A percentile compares a stretch with the other conserved stretches of the same genome.
These are phyloP conservation scores for Leishmania arabica DNA, from an alignment of 208 protist genomes.

Conservation along the genomic window DNA sequence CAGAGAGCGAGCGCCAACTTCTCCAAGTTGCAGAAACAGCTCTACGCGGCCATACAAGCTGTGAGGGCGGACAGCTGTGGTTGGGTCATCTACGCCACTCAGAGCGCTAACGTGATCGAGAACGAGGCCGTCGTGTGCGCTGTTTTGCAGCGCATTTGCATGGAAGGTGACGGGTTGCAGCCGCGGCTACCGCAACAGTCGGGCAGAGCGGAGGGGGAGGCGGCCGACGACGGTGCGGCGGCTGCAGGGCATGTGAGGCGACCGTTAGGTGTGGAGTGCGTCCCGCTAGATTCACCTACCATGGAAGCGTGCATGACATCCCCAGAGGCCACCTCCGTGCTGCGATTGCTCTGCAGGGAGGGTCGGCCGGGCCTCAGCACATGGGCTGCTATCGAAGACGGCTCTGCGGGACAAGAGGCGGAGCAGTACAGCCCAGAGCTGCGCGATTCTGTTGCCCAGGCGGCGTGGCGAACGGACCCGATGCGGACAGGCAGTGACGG, in stretches of 20 bases:
- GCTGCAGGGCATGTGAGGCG: background rate
- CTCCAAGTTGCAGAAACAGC: constrained; percentile 37
- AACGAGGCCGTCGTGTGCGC: constrained; percentile 93
- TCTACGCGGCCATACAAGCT: constrained; percentile 33
- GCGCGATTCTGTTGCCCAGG: constrained; percentile 35
- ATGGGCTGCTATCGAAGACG: constrained; percentile 68
- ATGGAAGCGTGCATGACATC: constrained; percentile 1
- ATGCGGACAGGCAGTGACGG: constrained; percentile 40
- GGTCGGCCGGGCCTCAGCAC: constrained; percentile 42
- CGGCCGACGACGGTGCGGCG: background rate
- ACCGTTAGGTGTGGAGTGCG: constrained; percentile 23
- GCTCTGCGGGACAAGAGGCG: constrained; percentile 37
- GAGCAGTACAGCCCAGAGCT: constrained; percentile 31
- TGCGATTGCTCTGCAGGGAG: constrained; percentile 15
- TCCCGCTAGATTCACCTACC: constrained; percentile 19
- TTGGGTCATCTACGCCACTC: constrained; percentile 92
- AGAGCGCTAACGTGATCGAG: constrained; percentile 94
- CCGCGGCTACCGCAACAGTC: background rate
- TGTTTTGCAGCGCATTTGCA: constrained; percentile 42
- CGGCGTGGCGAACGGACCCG: constrained; percentile 53
- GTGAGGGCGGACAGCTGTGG: constrained; percentile 32
- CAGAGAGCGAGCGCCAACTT: constrained; percentile 42
- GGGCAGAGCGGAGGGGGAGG: background rate
- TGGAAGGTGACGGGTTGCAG: background rate
- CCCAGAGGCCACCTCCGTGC: constrained; percentile 10